These are phyloP conservation scores for Kluyveromyces siamensis DNA, from an alignment of 805 yeast species.

Conservation along the genomic window DNA sequence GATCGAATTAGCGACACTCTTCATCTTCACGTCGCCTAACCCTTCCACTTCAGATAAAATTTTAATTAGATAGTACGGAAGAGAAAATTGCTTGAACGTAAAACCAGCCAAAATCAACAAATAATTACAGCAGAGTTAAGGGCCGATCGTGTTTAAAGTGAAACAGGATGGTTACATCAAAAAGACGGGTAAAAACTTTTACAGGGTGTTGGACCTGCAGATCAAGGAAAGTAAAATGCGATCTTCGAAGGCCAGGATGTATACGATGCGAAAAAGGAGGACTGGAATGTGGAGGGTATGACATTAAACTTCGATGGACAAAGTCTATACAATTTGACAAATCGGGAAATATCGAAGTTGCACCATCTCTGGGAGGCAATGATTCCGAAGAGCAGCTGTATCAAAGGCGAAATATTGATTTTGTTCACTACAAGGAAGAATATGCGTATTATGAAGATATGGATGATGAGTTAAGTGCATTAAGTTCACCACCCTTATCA, in stretches of 20 bases:
- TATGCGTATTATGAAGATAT: constrained; percentile 75
- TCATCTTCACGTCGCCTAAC: background rate
- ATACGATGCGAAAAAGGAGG: constrained; percentile 60
- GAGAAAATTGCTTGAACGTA: background rate
- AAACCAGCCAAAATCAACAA: background rate
- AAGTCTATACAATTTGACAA: constrained; percentile 43
- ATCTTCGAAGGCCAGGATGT: constrained; percentile 61
- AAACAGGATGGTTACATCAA: background rate
- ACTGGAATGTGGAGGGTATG: constrained; percentile 72
- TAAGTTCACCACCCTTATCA: constrained; percentile 40
- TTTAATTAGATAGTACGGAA: background rate
- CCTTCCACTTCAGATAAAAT: background rate
- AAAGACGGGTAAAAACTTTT: constrained; percentile 55
- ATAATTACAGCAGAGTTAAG: background rate
- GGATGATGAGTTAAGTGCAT: constrained; percentile 49
- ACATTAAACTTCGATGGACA: constrained; percentile 70
- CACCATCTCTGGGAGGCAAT: constrained; percentile 5
- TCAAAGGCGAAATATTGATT: constrained; percentile 63
- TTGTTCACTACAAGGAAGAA: constrained; percentile 60
- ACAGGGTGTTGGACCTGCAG: constrained; percentile 89
- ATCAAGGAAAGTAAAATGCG: constrained; percentile 72
- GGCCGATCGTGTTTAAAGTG: background rate
- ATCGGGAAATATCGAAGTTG: constrained; percentile 29
- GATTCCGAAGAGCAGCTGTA: constrained; percentile 40
- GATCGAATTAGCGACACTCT: background rate